Conservation (phyloP, 768 basidiomycete genomes). For the Mycena galopus region DNA sequence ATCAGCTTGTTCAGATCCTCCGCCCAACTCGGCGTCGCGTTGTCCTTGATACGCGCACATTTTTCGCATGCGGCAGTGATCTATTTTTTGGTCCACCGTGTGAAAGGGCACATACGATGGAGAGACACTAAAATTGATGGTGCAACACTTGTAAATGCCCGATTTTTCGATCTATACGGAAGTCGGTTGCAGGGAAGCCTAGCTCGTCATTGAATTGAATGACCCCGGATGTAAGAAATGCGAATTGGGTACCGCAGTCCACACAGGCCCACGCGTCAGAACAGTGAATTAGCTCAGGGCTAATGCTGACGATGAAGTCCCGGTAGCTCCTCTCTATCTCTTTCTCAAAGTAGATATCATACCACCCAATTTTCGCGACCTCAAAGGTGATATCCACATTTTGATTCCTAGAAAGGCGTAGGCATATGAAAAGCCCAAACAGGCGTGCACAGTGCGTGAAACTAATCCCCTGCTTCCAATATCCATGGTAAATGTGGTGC, state of each 20-base stretch:
- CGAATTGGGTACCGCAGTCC: background rate
- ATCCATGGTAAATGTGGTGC: background rate
- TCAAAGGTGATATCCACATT: background rate
- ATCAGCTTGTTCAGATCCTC: background rate
- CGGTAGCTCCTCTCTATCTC: constrained; percentile 7
- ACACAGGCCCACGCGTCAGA: background rate
- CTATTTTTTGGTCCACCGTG: background rate
- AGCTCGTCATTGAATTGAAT: background rate
- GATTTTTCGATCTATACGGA: background rate
- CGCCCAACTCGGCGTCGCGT: background rate
- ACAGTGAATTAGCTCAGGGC: constrained; percentile 10
- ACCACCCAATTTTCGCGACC: constrained; percentile 3
- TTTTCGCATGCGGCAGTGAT: constrained; percentile 4
- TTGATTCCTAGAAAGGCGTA: no score
- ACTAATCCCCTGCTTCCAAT: background rate
- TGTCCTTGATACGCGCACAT: background rate
- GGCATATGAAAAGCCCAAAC: no score
- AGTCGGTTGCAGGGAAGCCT: constrained; percentile 9
- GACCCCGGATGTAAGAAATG: background rate
- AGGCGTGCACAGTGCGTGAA: background rate
- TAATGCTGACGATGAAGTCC: constrained; percentile 1
- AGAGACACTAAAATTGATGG: background rate
- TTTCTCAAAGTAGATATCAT: background rate
- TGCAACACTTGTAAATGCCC: background rate
- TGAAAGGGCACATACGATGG: background rate